Evolutionary conservation across 2,329 filamentous ascomycete genomes (phyloP).

Genomic region (Colletotrichum caudatum): DNA sequence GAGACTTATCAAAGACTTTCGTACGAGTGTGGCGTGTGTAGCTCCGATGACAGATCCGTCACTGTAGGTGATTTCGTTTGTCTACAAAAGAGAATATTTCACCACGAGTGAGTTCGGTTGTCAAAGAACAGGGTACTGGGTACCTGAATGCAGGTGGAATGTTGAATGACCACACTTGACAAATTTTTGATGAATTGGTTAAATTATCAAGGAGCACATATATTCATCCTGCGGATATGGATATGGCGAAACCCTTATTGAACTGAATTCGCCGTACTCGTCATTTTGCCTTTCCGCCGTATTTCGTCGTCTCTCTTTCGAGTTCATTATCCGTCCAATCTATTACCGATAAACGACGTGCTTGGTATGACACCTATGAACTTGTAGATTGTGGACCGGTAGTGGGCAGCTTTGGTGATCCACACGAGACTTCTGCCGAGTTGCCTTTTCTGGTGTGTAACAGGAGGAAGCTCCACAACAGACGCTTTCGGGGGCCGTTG

Average conservation of each 20-base stretch:
- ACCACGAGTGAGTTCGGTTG: neutral
- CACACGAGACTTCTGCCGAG: conserved; percentile 9
- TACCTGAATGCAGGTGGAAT: neutral
- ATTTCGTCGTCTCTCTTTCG: neutral
- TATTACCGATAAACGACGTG: neutral
- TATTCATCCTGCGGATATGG: neutral
- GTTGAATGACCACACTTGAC: neutral
- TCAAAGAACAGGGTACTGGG: neutral
- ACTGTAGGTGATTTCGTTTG: neutral
- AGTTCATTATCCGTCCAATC: neutral
- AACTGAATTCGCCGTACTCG: neutral
- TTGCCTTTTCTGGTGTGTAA: conserved; percentile 24
- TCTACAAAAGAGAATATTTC: neutral
- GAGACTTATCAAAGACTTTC: neutral
- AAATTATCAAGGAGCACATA: too few relatives aligned
- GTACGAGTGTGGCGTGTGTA: neutral
- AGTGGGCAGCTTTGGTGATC: neutral
- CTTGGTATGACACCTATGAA: neutral
- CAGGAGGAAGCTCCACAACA: conserved; percentile 7
- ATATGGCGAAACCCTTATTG: conserved; percentile 10
- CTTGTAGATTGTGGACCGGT: conserved; percentile 9
- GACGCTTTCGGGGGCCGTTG: conserved; percentile 35
- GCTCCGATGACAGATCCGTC: neutral
- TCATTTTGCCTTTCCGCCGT: conserved; percentile 12
- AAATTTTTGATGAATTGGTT: conserved; percentile 4